Evolutionary conservation across 1,284 basidiomycete species (phyloP), one percentile per base, ranked within the genome.

Genomic region (Gomphus bonarii): DNA sequence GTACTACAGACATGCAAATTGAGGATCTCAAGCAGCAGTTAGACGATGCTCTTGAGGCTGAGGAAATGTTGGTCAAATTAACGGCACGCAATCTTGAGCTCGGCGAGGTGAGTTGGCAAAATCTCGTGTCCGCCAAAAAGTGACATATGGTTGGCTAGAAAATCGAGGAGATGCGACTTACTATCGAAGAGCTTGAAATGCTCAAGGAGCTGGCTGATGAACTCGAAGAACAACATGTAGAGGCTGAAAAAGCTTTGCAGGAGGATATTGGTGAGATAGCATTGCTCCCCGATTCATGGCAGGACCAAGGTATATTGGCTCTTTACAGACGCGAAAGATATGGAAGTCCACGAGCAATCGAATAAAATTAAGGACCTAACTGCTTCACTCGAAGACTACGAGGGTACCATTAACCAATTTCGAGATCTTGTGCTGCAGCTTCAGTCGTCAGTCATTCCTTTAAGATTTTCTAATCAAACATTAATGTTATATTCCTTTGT

Each of bases 141-240:
- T 42, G 25, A 9, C 4, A 52, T 48, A 20, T 54, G 49, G 38
- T 46, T 38, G 65, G 35, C 35, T 66, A 90, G 91, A 95, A 90
- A 82, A 91, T 98, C 62, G 95, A 98, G 66, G 92, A 97, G 71
- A 94, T 98, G 87, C 81, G 88, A 5, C 86, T 91, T 56, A 91
- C 89, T 0, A 93, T 98, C 54, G 95, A 98, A 67, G 95, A 99
- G 66, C 81, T 97, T 14, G 95, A 99, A 67, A 85, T 95, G 12
- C 80, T 99, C 53, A 92, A 95, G 69, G 95, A 98, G 65, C 84
- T 99, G 56, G 93, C 87, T 61, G 95, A 99, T 63, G 97, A 99
- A 71, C 79, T 99, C 2, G 97, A 99, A 69, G 95, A 99, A 71
- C 93, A 91, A 65, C 95, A 99, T 64, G 69, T 91, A 7, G 95